phyloP scores from a whole-genome alignment of 2,329 filamentous ascomycete genomes.

The Pyrenophora tritici-repentis region DNA sequence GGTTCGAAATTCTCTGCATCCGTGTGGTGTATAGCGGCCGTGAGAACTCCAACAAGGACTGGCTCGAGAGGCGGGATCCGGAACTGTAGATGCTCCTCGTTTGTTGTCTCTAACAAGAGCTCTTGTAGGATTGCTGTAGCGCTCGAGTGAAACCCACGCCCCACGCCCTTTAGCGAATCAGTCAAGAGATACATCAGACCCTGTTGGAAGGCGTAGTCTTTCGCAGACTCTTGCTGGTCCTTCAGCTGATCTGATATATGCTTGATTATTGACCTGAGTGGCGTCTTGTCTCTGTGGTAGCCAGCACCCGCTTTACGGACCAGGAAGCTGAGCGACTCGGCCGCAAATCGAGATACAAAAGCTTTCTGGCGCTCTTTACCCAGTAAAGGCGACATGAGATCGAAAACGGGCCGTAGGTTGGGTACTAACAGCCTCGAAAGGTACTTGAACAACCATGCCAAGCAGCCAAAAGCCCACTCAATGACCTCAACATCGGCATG shows the following conservation, averaged over 20 bases:
- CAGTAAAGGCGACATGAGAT: constrained; percentile 81
- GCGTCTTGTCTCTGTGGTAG: constrained; percentile 71
- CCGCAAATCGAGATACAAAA: constrained; percentile 89
- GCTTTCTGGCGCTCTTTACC: constrained; percentile 81
- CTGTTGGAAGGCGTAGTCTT: constrained; percentile 74
- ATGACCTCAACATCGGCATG: constrained; percentile 85
- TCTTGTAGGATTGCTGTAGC: constrained; percentile 59
- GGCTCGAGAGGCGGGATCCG: constrained; percentile 59
- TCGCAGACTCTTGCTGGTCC: constrained; percentile 57
- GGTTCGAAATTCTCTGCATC: constrained; percentile 73
- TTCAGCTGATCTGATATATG: constrained; percentile 74
- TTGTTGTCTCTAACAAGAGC: constrained; percentile 49
- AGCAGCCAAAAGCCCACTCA: constrained; percentile 93
- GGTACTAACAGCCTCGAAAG: constrained; percentile 84
- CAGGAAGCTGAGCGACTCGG: constrained; percentile 92
- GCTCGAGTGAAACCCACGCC: constrained; percentile 63
- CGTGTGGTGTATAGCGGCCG: constrained; percentile 82
- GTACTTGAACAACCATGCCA: constrained; percentile 98
- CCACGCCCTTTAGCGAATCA: constrained; percentile 72
- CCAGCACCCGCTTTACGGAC: constrained; percentile 83
- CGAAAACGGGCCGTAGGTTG: constrained; percentile 81
- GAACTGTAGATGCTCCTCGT: constrained; percentile 37
- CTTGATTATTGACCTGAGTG: constrained; percentile 71
- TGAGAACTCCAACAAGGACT: constrained; percentile 75
- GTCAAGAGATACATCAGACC: constrained; percentile 92